These are phyloP conservation scores for Serpula lacrymans DNA, from an alignment of 768 basidiomycete species.

Conservation along the genomic window DNA sequence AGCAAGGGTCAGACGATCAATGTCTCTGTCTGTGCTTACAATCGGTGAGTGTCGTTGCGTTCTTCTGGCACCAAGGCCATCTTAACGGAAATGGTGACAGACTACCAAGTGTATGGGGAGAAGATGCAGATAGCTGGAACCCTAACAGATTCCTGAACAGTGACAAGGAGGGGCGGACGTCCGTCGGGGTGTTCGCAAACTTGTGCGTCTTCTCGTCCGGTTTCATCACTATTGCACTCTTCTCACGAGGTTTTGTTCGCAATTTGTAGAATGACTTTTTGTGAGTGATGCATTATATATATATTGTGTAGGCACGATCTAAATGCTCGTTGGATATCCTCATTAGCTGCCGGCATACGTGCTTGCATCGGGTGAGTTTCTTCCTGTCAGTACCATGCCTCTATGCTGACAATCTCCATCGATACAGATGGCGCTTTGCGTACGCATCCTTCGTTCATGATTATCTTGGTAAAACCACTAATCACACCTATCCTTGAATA, in stretches of 20 bases:
- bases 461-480: background rate
- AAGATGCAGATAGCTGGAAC: conserved; percentile 19
- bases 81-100: background rate
- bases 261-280: conserved; percentile 11
- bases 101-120: conserved; percentile 14
- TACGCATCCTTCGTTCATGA: conserved; percentile 1
- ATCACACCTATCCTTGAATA: too few relatives aligned
- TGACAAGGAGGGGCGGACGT: background rate
- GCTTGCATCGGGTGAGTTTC: conserved; percentile 11
- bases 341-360: conserved; percentile 10
- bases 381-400: background rate
- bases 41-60: conserved; percentile 20
- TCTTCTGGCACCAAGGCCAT: background rate
- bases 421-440: conserved; percentile 11
- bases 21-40: conserved; percentile 19
- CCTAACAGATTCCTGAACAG: conserved; percentile 13
- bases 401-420: background rate
- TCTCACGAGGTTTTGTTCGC: background rate
- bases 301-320: too few relatives aligned
- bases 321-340: too few relatives aligned
- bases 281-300: conserved; percentile 1
- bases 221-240: background rate
- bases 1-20: conserved; percentile 15
- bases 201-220: conserved; percentile 5
- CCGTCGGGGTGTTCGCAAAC: conserved; percentile 10